Evolutionary conservation across 2,329 filamentous ascomycete genomes (phyloP).

Genomic region (Fusarium ambrosium): DNA sequence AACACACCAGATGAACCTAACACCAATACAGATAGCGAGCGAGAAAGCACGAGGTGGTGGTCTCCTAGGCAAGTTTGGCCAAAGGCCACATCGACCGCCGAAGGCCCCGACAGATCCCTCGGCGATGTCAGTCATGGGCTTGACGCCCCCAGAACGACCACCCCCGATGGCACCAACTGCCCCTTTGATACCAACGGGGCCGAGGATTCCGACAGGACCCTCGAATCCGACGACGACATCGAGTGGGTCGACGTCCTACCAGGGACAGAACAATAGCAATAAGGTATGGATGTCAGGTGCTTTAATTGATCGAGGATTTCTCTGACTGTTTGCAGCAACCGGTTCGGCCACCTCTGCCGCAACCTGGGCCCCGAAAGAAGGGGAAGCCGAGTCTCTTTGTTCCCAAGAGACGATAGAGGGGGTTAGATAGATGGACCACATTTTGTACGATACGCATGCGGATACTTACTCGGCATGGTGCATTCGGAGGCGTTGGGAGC

Average conservation of each 20-base stretch:
- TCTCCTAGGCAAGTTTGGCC: slow-evolving; percentile 54
- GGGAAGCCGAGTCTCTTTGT: slow-evolving; percentile 61
- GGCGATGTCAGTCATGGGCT: slow-evolving; percentile 65
- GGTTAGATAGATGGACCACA: background rate
- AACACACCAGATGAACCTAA: slow-evolving; percentile 41
- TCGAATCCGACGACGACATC: slow-evolving; percentile 30
- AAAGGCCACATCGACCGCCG: slow-evolving; percentile 46
- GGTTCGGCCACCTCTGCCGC: slow-evolving; percentile 40
- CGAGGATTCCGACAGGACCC: slow-evolving; percentile 26
- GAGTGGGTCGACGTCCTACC: slow-evolving; percentile 41
- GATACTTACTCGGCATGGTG: slow-evolving; percentile 15
- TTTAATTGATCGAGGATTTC: background rate
- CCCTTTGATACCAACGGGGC: slow-evolving; percentile 25
- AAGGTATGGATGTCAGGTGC: slow-evolving; percentile 41
- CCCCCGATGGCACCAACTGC: slow-evolving; percentile 46
- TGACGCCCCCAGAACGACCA: slow-evolving; percentile 61
- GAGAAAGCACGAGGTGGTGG: slow-evolving; percentile 50
- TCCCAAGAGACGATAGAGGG: slow-evolving; percentile 52
- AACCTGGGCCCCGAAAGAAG: slow-evolving; percentile 54
- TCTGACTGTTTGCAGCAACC: slow-evolving; percentile 35
- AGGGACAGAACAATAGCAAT: slow-evolving; percentile 28
- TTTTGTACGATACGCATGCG: slow-evolving; percentile 29
- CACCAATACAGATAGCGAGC: slow-evolving; percentile 47
- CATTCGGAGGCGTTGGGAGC: slow-evolving; percentile 42
- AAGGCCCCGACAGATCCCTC: slow-evolving; percentile 62